Percentiles rank a stretch among this genome's conserved stretches.
Conservation (phyloP, 1,284 basidiomycete genomes). For the Vanrija sp. region DNA sequence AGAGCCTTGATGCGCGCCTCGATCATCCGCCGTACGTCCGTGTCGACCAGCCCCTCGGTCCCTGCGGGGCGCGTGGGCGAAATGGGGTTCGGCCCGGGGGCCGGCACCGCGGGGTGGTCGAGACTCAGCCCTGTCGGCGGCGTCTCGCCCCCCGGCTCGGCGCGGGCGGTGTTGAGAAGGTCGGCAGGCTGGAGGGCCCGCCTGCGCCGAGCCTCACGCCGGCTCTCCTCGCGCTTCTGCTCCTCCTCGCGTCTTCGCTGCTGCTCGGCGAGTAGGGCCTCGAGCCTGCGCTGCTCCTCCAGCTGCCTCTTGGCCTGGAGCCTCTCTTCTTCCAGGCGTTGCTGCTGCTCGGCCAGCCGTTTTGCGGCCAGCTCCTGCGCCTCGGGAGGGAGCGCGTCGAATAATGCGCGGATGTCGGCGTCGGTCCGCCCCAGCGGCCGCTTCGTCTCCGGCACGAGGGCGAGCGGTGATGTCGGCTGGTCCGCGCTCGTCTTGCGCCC, state of each 20-base stretch:
- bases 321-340: not conserved
- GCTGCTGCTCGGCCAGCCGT: constrained; percentile 3
- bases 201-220: not conserved
- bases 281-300: not conserved
- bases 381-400: constrained; percentile 10
- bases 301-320: not conserved
- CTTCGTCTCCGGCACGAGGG: not conserved
- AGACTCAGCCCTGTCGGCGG: no score
- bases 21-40: constrained; percentile 18
- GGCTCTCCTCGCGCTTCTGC: no score
- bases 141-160: not conserved
- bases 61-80: not conserved
- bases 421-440: not conserved
- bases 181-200: not conserved
- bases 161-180: not conserved
- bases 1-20: constrained; percentile 18
- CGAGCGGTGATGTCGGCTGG: no score
- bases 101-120: no score
- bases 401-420: constrained; percentile 7
- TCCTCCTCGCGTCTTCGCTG: not conserved
- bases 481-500: no score
- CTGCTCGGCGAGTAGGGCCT: not conserved
- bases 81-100: not conserved
- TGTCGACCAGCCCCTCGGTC: not conserved
- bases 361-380: constrained; percentile 6